Evolutionary conservation across 2,329 filamentous ascomycete species (phyloP).

Genomic region (Annulohypoxylon truncatum): DNA sequence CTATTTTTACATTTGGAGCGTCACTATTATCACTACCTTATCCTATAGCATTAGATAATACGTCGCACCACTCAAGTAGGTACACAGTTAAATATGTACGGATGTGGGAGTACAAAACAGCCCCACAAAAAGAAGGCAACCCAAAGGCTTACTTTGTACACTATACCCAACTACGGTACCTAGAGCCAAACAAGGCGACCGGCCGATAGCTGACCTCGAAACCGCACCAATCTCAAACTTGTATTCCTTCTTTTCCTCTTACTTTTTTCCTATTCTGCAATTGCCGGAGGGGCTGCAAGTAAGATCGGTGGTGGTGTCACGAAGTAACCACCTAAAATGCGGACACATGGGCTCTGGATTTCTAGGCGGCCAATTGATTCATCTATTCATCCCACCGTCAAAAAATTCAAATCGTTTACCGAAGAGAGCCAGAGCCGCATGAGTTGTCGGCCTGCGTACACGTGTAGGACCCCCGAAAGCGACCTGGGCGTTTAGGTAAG

Average conservation of each 20-base stretch:
- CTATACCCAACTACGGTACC: not conserved
- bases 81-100: not conserved
- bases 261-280: conserved; percentile 7
- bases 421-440: conserved; percentile 39
- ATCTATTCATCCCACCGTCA: not conserved
- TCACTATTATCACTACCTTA: not conserved
- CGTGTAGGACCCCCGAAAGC: conserved; percentile 33
- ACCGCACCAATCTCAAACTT: conserved; percentile 8
- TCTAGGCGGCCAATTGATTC: conserved; percentile 34
- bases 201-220: conserved; percentile 14
- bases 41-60: conserved; percentile 2
- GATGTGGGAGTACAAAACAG: not conserved
- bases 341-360: conserved; percentile 22
- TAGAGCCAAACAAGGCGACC: conserved; percentile 15
- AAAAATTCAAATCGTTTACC: conserved; percentile 22
- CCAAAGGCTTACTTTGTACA: not conserved
- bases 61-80: not conserved
- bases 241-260: not conserved
- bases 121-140: conserved; percentile 34
- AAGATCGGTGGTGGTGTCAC: conserved; percentile 28
- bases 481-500: conserved; percentile 20
- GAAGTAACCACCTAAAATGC: conserved; percentile 20
- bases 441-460: conserved; percentile 20
- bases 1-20: not conserved
- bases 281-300: conserved; percentile 34